These are phyloP conservation scores for Dothidotthia symphoricarpi DNA, from an alignment of 2,329 filamentous ascomycete genomes.

Conservation along the genomic window DNA sequence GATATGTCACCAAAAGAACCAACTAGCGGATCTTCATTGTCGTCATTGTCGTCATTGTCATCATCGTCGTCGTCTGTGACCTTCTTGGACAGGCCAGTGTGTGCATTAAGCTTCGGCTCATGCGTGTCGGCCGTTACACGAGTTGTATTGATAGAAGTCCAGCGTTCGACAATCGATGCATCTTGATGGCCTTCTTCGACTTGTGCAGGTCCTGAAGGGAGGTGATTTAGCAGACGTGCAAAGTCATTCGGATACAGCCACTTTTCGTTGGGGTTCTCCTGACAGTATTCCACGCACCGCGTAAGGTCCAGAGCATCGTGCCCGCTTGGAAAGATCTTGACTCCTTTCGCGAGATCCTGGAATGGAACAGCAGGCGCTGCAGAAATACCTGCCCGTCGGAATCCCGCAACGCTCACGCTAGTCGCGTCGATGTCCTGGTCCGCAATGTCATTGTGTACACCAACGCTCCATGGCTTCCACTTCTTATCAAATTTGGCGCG, in stretches of 20 bases:
- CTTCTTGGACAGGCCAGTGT: background rate
- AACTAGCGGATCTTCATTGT: no score
- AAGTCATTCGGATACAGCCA: constrained; percentile 31
- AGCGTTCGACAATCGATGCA: background rate
- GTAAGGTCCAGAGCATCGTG: constrained; percentile 31
- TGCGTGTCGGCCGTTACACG: background rate
- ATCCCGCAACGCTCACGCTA: constrained; percentile 18
- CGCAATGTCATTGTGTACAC: constrained; percentile 7
- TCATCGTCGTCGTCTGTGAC: background rate
- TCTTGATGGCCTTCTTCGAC: constrained; percentile 1
- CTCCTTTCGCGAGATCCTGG: constrained; percentile 21
- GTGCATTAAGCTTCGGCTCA: background rate
- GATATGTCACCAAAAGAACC: no score
- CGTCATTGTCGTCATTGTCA: background rate
- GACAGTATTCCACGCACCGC: constrained; percentile 23
- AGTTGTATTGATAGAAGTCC: background rate
- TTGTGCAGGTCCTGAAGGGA: constrained; percentile 5
- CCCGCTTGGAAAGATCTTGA: constrained; percentile 23
- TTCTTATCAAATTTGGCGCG: constrained; percentile 7
- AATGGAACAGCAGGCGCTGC: constrained; percentile 15
- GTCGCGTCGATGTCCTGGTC: constrained; percentile 7
- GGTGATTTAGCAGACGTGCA: constrained; percentile 14
- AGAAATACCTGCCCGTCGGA: constrained; percentile 13
- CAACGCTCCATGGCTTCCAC: constrained; percentile 18
- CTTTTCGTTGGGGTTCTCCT: constrained; percentile 18